Conservation (phyloP, 768 basidiomycete genomes). For the Crepidotus variabilis region DNA sequence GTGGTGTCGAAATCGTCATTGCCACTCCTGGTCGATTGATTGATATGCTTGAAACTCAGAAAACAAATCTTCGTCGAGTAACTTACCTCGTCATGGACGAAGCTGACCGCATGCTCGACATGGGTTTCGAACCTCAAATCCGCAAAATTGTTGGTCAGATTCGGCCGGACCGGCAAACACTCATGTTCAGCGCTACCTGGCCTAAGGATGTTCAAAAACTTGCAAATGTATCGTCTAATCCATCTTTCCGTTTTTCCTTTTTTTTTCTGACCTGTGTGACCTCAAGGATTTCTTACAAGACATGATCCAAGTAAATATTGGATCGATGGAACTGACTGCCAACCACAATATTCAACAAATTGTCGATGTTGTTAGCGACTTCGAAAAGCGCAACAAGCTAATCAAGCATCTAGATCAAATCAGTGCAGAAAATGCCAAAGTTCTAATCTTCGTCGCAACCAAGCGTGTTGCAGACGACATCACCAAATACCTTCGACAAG, state of each 20-base stretch:
- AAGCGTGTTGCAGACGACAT: constrained; percentile 98
- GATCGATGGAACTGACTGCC: constrained; percentile 96
- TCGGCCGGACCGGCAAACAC: constrained; percentile 95
- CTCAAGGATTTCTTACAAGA: constrained; percentile 97
- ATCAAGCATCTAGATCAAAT: constrained; percentile 97
- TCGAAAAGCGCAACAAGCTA: constrained; percentile 94
- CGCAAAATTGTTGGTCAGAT: constrained; percentile 97
- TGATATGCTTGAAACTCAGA: constrained; percentile 96
- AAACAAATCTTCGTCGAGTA: constrained; percentile 93
- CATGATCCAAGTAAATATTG: constrained; percentile 98
- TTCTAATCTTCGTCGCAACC: constrained; percentile 96
- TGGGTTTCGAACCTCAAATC: constrained; percentile 99
- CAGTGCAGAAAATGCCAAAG: constrained; percentile 95
- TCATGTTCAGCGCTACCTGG: constrained; percentile 99
- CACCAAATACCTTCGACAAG: constrained; percentile 95
- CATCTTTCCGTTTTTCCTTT: background rate
- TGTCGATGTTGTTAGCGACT: constrained; percentile 95
- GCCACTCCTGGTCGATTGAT: constrained; percentile 99
- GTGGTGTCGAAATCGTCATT: constrained; percentile 96
- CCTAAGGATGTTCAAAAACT: constrained; percentile 99
- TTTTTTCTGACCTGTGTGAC: background rate
- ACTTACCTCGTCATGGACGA: constrained; percentile 99
- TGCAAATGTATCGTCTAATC: constrained; percentile 58
- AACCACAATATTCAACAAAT: constrained; percentile 98
- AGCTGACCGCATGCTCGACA: constrained; percentile 99